phyloP scores from a whole-genome alignment of 2,329 filamentous ascomycete genomes.

The Apiospora pterosperma region DNA sequence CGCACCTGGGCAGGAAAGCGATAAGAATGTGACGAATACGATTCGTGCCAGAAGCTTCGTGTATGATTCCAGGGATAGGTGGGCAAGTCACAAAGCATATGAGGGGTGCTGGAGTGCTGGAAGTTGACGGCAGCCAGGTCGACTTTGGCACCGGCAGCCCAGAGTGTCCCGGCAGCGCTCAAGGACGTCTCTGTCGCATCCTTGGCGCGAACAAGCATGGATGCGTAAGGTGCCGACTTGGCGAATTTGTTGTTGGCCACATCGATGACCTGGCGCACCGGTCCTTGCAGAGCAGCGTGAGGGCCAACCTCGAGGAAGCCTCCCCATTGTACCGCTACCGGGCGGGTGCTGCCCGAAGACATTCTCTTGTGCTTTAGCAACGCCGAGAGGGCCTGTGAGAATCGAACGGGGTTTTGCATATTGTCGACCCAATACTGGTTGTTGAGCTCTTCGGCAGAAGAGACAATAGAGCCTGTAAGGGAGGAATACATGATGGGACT shows the following conservation, averaged over 20 bases:
- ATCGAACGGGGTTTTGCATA: conserved; percentile 29
- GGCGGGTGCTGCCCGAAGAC: conserved; percentile 3
- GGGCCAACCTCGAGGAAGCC: conserved; percentile 17
- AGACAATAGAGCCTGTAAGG: neutral
- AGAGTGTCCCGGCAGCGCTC: conserved; percentile 11
- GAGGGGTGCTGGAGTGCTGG: conserved; percentile 16
- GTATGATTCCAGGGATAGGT: conserved; percentile 53
- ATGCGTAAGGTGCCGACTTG: conserved; percentile 16
- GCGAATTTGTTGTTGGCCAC: conserved; percentile 11
- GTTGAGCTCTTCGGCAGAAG: conserved; percentile 8
- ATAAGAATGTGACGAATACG: no score
- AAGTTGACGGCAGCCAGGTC: neutral
- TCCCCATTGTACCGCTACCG: conserved; percentile 8
- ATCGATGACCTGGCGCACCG: conserved; percentile 21
- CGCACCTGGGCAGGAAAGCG: conserved; percentile 39
- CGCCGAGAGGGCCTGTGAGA: conserved; percentile 25
- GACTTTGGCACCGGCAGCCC: neutral
- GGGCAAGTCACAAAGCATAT: conserved; percentile 41
- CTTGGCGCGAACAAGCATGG: conserved; percentile 15
- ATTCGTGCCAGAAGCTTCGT: conserved; percentile 51
- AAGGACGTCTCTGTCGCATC: conserved; percentile 14
- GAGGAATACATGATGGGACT: neutral
- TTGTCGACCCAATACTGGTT: conserved; percentile 33
- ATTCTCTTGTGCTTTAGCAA: neutral
- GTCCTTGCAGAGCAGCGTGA: conserved; percentile 31